Evolutionary conservation across 2,329 filamentous ascomycete genomes (phyloP).

Genomic region (Trichoderma asperellum): DNA sequence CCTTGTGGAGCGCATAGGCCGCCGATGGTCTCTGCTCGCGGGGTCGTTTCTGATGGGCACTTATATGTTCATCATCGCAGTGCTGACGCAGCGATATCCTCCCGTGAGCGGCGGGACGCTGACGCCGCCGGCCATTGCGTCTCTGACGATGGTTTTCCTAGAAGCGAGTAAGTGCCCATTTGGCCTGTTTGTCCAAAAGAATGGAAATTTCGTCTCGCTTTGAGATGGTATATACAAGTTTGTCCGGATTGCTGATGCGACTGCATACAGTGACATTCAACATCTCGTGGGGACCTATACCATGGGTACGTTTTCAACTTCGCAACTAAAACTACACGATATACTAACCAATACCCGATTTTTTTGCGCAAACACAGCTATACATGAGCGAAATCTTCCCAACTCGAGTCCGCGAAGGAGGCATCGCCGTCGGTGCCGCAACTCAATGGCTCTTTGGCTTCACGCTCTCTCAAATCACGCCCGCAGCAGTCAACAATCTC

Average conservation of each 20-base stretch:
- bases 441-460: slow-evolving; percentile 59
- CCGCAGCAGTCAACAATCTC: slow-evolving; percentile 51
- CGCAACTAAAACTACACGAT: neutral
- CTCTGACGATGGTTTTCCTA: slow-evolving; percentile 55
- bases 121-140: slow-evolving; percentile 49
- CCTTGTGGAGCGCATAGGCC: slow-evolving; percentile 54
- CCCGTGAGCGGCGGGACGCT: slow-evolving; percentile 39
- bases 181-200: neutral
- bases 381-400: slow-evolving; percentile 57
- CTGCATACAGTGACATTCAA: slow-evolving; percentile 46
- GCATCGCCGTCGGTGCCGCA: slow-evolving; percentile 53
- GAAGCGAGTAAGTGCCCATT: slow-evolving; percentile 45
- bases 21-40: slow-evolving; percentile 51
- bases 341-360: too few relatives aligned
- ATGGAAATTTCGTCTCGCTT: neutral
- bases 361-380: slow-evolving; percentile 33
- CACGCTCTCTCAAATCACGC: slow-evolving; percentile 52
- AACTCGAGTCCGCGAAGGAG: slow-evolving; percentile 53
- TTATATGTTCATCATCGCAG: slow-evolving; percentile 57
- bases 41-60: slow-evolving; percentile 55
- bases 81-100: slow-evolving; percentile 52
- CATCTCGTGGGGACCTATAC: slow-evolving; percentile 24
- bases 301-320: slow-evolving; percentile 36
- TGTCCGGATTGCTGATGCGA: neutral
- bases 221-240: neutral